Evolutionary conservation across 768 basidiomycete genomes (phyloP).

Genomic region (Chlorophyllum brunneum): DNA sequence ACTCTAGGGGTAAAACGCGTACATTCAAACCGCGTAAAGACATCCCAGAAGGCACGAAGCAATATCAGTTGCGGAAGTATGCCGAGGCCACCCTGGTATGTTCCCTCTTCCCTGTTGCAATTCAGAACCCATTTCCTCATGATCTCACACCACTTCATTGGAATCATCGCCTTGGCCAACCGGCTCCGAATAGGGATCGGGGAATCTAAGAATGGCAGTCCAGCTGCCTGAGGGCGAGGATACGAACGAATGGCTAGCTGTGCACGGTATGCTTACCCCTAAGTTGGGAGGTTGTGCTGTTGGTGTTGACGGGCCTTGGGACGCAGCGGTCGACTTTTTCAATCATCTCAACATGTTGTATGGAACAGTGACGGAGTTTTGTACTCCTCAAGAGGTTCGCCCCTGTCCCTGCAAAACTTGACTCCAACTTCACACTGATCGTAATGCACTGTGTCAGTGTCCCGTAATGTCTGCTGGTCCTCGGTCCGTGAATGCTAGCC

Average conservation of each 20-base stretch:
- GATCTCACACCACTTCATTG: too few relatives aligned
- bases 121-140: background rate
- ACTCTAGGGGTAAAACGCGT: constrained; percentile 75
- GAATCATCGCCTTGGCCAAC: background rate
- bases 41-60: constrained; percentile 93
- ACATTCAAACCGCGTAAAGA: constrained; percentile 97
- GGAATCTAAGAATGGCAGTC: constrained; percentile 90
- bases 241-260: constrained; percentile 98
- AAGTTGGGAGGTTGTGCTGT: background rate
- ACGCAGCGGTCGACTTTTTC: constrained; percentile 95
- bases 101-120: constrained; percentile 6
- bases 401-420: constrained; percentile 5
- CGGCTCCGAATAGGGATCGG: constrained; percentile 67
- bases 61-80: constrained; percentile 97
- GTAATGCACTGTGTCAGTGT: constrained; percentile 45
- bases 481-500: constrained; percentile 49
- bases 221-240: constrained; percentile 97
- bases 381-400: constrained; percentile 84
- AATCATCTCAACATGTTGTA: constrained; percentile 99
- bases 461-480: constrained; percentile 97
- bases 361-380: constrained; percentile 97
- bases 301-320: background rate
- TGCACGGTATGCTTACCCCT: constrained; percentile 67
- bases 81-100: constrained; percentile 90
- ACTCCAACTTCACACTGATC: constrained; percentile 7